Evolutionary conservation across 1,284 basidiomycete genomes (phyloP), one percentile per base, ranked within the genome.

Genomic region (Papiliotrema terrestris): DNA sequence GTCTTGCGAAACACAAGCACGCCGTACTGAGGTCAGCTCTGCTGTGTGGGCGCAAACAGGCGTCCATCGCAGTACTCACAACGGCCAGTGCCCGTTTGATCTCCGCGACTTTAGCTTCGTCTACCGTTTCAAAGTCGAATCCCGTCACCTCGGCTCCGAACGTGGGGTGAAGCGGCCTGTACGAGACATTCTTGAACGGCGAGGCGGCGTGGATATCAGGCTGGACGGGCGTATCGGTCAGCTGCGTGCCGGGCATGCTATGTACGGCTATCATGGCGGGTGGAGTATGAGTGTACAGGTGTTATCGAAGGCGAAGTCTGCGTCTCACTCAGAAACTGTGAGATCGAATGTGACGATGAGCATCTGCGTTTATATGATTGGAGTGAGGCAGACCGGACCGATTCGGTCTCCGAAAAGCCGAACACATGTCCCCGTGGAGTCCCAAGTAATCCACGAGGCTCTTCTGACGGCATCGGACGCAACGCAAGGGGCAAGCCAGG

Each of bases 101-200:
- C 51, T 59, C 63, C 8, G 42, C 52, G 23, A 57, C 59, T 14
- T 51, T 52, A 25, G 54, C 55, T 6, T 53, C 58, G 22, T 57
- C 55, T 15, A 59, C 52, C 25, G 55, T 45, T 23, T 37, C 41
- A 44, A 62, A 62, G 55, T 66, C 65, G 2, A 59, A 54, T 15
- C 60, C 62, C 2, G 44, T 36, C 17, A 62, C 56, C 38, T 64
- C 65, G 17, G 65, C 65, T 3, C 48, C 59, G 42, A 66, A 66
- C n/a, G 65, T 64, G 8, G 62, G 57, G 54, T 66, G 65, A 14
- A 62, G 52, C 1, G 65, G 65, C 6, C 22, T 49, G 51, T 51
- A 58, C 23, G 55, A 15, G 41, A 60, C 47, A 15, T 22, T 43
- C 32, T n/a, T 13, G 17, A 37, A 9, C 11, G 29, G 32, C 15